Evolutionary conservation across 108 stramenopile species (phyloP), one percentile per base, ranked within the genome.

Genomic region (Pseudonitzschia multiseries): DNA sequence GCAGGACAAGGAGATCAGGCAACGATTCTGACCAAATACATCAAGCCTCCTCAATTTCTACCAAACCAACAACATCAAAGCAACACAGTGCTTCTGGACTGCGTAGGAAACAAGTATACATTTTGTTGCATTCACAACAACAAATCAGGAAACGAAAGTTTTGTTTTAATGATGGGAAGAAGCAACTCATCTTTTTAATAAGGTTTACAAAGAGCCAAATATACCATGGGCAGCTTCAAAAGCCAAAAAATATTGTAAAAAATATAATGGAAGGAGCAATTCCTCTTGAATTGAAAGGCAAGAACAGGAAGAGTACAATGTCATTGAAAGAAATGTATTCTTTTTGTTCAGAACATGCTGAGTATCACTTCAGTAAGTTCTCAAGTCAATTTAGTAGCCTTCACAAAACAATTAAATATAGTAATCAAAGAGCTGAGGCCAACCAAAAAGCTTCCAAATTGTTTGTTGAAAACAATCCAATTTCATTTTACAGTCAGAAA

Each of bases 131-230:
- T 42, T 10, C n/a, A n/a, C n/a, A n/a, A n/a, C n/a, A n/a, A n/a
- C n/a, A n/a, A n/a, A n/a, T n/a, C n/a, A n/a, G n/a, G n/a, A n/a
- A n/a, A n/a, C n/a, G n/a, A n/a, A n/a, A n/a, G n/a, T 42, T 42
- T 42, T 10, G 10, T 42, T 10, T 42, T 42, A 10, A 9, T 42
- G 42, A 10, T 10, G 42, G 8, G 8, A 42, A 42, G 8, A 10
- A 42, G 42, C 42, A 42, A 9, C 10, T 42, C 42, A n/a, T n/a
- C n/a, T n/a, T n/a, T n/a, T n/a, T n/a, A n/a, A n/a, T n/a, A n/a
- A n/a, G n/a, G n/a, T n/a, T n/a, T n/a, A n/a, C n/a, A n/a, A 48
- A 27, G 69, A 70, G 40, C 69, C 69, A 29, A 57, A 70, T 14
- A 70, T 57, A 6, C 32, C 21, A 36, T 70, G 69, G 69, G 17